Evolutionary conservation across 768 basidiomycete species (phyloP), one percentile per base, ranked within the genome.

Genomic region (Pleurotus djamor): DNA sequence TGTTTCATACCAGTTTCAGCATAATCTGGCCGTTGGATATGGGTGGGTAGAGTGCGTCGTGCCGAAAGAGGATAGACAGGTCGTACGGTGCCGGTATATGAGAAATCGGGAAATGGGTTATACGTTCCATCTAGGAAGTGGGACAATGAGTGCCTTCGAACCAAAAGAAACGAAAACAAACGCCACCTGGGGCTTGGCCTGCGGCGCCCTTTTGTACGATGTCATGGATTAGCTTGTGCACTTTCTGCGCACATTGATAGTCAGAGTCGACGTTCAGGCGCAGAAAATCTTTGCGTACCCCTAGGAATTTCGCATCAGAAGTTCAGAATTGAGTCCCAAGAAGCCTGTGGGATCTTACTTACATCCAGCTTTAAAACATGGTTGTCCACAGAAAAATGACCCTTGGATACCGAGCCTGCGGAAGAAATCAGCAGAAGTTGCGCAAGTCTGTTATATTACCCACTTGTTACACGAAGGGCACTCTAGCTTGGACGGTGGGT

Each of bases 311-410:
- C 16, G 36, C n/a, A 43, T 47, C n/a, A 56, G n/a, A n/a, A n/a
- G n/a, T n/a, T n/a, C n/a, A n/a, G n/a, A 9, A 28, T 21, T 32
- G 14, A 43, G n/a, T 17, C 35, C 38, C 41, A n/a, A 12, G 21
- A 63, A 62, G 21, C 21, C 58, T 47, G 32, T 57, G 60, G 12
- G 49, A 59, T 16, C 16, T 4, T 37, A 79, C 94, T 79, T 72
- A 96, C 96, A 98, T 72, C 84, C 89, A 49, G 87, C 83, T 74
- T 97, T 98, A 84, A 98, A 98, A 75, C 96, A 98, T 52, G 91
- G 92, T 73, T 98, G 96, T 32, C 88, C 86, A 64, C 96, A 98
- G 75, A 96, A 98, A 70, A 89, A 91, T 34, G 92, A 94, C 34
- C 92, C 91, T 50, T 80, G 81, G 63, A 94, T 88, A 54, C 89